These are phyloP conservation scores for Tylopilus plumbeoviolaceoides DNA, from an alignment of 768 basidiomycete species.

Conservation along the genomic window DNA sequence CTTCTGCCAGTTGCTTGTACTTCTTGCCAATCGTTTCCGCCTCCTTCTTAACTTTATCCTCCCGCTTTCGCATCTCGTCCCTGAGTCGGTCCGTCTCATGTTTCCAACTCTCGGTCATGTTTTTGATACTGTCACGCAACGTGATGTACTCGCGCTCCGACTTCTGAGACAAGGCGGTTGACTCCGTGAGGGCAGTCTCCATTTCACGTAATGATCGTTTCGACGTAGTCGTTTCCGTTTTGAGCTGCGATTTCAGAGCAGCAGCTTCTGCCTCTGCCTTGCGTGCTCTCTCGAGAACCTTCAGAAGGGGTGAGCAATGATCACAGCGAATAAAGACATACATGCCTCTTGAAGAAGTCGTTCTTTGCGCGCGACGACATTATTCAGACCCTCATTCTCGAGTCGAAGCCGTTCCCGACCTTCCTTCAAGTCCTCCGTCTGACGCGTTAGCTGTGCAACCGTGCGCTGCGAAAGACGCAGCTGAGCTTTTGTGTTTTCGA, in stretches of 20 bases:
- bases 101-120: conserved; percentile 70
- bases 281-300: conserved; percentile 81
- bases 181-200: conserved; percentile 70
- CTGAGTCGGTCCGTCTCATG: conserved; percentile 65
- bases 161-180: conserved; percentile 73
- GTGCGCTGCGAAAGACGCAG: conserved; percentile 75
- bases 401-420: conserved; percentile 74
- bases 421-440: conserved; percentile 87
- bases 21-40: conserved; percentile 66
- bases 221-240: conserved; percentile 63
- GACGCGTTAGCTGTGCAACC: conserved; percentile 79
- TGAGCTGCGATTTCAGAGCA: conserved; percentile 65
- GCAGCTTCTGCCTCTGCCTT: conserved; percentile 79
- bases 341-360: conserved; percentile 78
- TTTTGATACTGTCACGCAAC: conserved; percentile 71
- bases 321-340: neutral
- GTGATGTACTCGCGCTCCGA: conserved; percentile 80
- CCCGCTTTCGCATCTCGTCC: conserved; percentile 71
- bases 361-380: conserved; percentile 86
- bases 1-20: conserved; percentile 61
- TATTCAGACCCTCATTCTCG: conserved; percentile 86
- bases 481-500: conserved; percentile 85
- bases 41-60: conserved; percentile 65
- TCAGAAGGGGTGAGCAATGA: neutral
- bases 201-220: conserved; percentile 80